Evolutionary conservation across 371 early-diverging fungal species (phyloP).

Genomic region (Apophysomyces ossiformis): DNA sequence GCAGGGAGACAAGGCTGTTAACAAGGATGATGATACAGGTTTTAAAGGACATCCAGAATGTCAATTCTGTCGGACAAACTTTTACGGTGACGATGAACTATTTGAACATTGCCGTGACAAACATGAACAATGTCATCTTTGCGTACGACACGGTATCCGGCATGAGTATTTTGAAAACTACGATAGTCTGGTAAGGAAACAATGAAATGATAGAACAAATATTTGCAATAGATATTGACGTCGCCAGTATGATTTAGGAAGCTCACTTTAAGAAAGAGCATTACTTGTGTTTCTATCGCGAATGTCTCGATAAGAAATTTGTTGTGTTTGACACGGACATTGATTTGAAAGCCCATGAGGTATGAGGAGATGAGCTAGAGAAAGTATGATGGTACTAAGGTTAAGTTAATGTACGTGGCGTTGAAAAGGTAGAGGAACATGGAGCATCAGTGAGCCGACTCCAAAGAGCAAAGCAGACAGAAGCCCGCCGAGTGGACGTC

Average conservation of each 20-base stretch:
- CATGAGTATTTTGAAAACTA: conserved; percentile 90
- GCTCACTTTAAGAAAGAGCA: conserved; percentile 88
- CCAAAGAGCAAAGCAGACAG: conserved; percentile 39
- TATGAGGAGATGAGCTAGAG: conserved; percentile 13
- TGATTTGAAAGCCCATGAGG: conserved; percentile 88
- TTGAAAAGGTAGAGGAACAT: conserved; percentile 46
- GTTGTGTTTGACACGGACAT: conserved; percentile 93
- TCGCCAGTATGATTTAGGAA: conserved; percentile 51
- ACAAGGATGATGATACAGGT: conserved; percentile 65
- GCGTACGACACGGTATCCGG: conserved; percentile 73
- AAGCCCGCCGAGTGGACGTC: conserved; percentile 59
- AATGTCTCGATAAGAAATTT: conserved; percentile 93
- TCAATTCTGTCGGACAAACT: conserved; percentile 81
- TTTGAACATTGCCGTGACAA: conserved; percentile 92
- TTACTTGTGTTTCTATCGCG: conserved; percentile 76
- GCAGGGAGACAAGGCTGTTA: conserved; percentile 62
- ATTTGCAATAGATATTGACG: neutral
- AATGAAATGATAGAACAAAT: neutral
- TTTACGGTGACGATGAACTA: conserved; percentile 89
- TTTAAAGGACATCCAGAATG: conserved; percentile 95
- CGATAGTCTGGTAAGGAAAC: conserved; percentile 65
- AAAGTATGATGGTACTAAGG: neutral
- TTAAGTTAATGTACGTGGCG: neutral
- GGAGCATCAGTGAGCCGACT: conserved; percentile 36
- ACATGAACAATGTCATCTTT: conserved; percentile 95